Conservation (phyloP, 2,329 filamentous ascomycete species). For the Pseudogymnoascus sp. region DNA sequence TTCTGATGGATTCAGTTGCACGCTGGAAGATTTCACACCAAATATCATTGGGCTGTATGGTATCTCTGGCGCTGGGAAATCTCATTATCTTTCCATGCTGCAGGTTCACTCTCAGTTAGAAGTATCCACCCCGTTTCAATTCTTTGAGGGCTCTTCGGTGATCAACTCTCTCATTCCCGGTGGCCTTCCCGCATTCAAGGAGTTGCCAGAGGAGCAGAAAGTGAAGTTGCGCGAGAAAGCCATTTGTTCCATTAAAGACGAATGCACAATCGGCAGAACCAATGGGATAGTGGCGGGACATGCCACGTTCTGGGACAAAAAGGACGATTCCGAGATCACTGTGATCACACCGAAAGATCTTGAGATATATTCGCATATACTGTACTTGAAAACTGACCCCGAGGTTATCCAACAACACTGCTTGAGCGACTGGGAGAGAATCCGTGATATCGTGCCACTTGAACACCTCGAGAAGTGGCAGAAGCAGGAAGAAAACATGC, state of each 20-base stretch:
- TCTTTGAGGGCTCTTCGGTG: constrained; percentile 44
- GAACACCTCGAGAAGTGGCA: constrained; percentile 38
- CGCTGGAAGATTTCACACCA: constrained; percentile 22
- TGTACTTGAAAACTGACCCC: constrained; percentile 42
- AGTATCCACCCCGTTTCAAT: constrained; percentile 30
- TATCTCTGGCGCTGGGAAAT: constrained; percentile 45
- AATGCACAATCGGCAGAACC: constrained; percentile 29
- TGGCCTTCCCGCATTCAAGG: constrained; percentile 40
- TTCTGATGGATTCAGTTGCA: neutral
- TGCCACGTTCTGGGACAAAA: constrained; percentile 43
- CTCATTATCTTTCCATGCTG: constrained; percentile 35
- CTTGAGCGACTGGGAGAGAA: constrained; percentile 30
- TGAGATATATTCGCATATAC: constrained; percentile 44
- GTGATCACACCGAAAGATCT: constrained; percentile 40
- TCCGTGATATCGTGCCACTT: constrained; percentile 28
- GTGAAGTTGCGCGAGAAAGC: constrained; percentile 33
- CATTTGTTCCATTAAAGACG: constrained; percentile 35
- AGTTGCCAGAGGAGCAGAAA: constrained; percentile 31
- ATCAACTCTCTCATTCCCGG: constrained; percentile 36
- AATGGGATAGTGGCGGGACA: constrained; percentile 46
- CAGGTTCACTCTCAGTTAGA: constrained; percentile 25
- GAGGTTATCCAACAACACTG: constrained; percentile 32
- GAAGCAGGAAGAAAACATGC: constrained; percentile 32
- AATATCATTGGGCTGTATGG: constrained; percentile 46
- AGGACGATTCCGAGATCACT: constrained; percentile 22